Base-by-base conservation (phyloP, 192 early-diverging fungal species). In the Podila epigama region DNA sequence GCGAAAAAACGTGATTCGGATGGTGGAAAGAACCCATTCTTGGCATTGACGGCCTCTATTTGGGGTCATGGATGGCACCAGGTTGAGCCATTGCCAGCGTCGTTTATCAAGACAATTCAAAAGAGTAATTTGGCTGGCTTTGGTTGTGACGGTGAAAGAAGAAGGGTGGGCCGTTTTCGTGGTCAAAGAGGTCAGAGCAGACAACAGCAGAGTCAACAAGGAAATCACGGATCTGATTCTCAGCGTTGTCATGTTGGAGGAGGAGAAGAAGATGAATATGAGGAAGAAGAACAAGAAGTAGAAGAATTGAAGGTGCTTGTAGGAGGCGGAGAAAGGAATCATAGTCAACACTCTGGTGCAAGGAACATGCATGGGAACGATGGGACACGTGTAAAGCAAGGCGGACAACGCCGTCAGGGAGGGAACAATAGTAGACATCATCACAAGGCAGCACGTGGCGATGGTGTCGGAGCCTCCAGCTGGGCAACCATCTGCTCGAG, bases 11-110 rank as follows among this genome's bases (percentile, higher is more conserved):
- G 60, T 5, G 31, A 42, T 12, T 18, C 16, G 4, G 28, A 54
- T 16, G 53, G 25, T 2, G n/a, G n/a, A n/a, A n/a, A n/a, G n/a
- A 60, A 42, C 20, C 60, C 54, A 0, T 77, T 64, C 33, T 60
- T 59, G 39, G 50, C 73, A 0, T 32, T 77, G 18, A 64, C 65
- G 39, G 66, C 60, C 0, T 77, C 73, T 4, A 77, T 77, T 31
- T 77, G 73, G 73, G 73, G 73, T 16, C n/a, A 41, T 5, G 73
- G 73, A 1, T 77, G 73, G 73, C 73, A 67, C 18, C 73, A 77
- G 18, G 73, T 77, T 3, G 73, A 68, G 37, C 73, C 73, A 0
- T 51, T 77, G 22, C 73, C 73, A 13, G 73, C 67, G 11, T 68
- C 73, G 12, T 68, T 77, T 63, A 51, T 77, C n/a, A 77, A 68